A percentile compares a stretch with the other conserved stretches of the same genome.
Evolutionary conservation across 2,329 filamentous ascomycete genomes (phyloP).

Genomic region (Knufia fluminis): DNA sequence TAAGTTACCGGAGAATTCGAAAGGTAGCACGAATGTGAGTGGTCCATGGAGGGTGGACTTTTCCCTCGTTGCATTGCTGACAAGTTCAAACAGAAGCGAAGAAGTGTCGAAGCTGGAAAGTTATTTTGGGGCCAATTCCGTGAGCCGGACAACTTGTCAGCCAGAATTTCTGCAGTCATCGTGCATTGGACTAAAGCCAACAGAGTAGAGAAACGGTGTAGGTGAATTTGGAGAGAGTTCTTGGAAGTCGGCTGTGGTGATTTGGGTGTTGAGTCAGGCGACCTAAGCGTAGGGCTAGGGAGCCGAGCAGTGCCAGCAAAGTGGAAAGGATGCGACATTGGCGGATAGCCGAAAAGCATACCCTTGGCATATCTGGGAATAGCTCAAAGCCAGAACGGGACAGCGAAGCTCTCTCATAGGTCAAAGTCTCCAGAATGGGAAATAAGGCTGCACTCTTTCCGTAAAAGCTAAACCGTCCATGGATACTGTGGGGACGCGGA

Average conservation of each 20-base stretch:
- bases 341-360: neutral
- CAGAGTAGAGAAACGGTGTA: neutral
- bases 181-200: neutral
- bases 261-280: constrained; percentile 3
- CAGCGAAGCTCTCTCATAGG: neutral
- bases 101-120: constrained; percentile 4
- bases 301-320: neutral
- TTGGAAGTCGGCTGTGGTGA: constrained; percentile 1
- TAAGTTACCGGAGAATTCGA: neutral
- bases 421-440: neutral
- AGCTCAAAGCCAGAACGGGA: neutral
- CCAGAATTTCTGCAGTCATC: constrained; percentile 3
- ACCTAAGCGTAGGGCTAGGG: neutral
- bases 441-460: neutral
- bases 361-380: neutral
- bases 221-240: neutral
- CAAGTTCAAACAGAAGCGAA: constrained; percentile 1
- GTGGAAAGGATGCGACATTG: neutral
- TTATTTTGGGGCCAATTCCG: constrained; percentile 9
- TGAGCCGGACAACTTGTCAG: constrained; percentile 5
- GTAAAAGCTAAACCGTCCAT: neutral
- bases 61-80: constrained; percentile 2
- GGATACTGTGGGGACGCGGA: neutral
- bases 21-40: constrained; percentile 7
- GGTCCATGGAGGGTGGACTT: neutral